Conservation (phyloP, 768 basidiomycete species). For the Tephrocybe sp. region DNA sequence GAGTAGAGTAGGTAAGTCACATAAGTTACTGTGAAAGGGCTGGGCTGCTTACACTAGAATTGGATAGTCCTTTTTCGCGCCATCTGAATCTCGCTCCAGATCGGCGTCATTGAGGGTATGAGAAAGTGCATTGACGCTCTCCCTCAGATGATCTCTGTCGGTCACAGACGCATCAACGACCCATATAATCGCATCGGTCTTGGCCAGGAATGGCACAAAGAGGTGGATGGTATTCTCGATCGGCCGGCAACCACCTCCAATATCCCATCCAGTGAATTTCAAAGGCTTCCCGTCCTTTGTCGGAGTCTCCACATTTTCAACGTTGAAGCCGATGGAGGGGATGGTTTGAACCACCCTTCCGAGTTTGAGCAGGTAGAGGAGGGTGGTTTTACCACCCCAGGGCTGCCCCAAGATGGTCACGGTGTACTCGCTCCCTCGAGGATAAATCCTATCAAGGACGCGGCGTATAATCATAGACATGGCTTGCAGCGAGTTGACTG, state of each 20-base stretch:
- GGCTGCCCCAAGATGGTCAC: conserved; percentile 38
- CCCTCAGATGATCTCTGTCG: conserved; percentile 40
- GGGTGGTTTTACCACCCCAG: conserved; percentile 44
- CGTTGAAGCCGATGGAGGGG: conserved; percentile 52
- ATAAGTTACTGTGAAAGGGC: conserved; percentile 27
- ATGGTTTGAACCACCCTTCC: conserved; percentile 38
- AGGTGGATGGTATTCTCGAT: conserved; percentile 38
- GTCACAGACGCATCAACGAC: conserved; percentile 58
- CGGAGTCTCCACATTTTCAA: conserved; percentile 49
- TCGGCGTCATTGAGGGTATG: conserved; percentile 31
- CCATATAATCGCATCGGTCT: conserved; percentile 61
- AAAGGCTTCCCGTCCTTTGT: conserved; percentile 30
- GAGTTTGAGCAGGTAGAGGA: conserved; percentile 43
- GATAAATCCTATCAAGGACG: conserved; percentile 31
- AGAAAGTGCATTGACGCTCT: conserved; percentile 51
- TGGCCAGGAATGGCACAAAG: conserved; percentile 21
- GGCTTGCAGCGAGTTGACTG: no score
- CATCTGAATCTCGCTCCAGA: conserved; percentile 1
- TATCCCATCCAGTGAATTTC: conserved; percentile 61
- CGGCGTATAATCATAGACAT: conserved; percentile 18
- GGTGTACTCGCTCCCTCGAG: conserved; percentile 13
- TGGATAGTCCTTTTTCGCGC: conserved; percentile 9
- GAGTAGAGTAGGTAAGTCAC: neutral
- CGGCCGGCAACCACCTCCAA: conserved; percentile 53
- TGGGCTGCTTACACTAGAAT: conserved; percentile 26